Evolutionary conservation across 805 yeast species (phyloP).

Genomic region (Zygosaccharomyces rouxii): DNA sequence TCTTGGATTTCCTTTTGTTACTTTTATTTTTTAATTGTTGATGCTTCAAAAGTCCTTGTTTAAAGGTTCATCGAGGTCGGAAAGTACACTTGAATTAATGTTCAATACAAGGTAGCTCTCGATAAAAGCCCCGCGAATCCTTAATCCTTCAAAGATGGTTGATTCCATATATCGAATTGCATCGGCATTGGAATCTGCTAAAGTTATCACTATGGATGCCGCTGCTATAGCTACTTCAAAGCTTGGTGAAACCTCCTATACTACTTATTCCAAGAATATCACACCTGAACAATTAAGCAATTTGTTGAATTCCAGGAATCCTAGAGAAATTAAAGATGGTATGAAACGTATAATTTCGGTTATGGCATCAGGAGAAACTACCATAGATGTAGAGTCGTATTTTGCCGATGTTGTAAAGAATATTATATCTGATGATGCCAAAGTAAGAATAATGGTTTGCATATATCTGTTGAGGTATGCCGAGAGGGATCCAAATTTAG

Average conservation of each 20-base stretch:
- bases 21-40: constrained; percentile 1
- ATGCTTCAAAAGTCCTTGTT: not conserved
- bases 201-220: constrained; percentile 74
- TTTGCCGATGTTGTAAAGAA: constrained; percentile 91
- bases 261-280: constrained; percentile 38
- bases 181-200: constrained; percentile 73
- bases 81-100: not conserved
- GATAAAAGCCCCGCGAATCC: not conserved
- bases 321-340: constrained; percentile 58
- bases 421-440: constrained; percentile 61
- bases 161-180: constrained; percentile 60
- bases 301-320: constrained; percentile 62
- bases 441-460: constrained; percentile 71
- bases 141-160: constrained; percentile 36
- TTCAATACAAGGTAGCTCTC: not conserved
- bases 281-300: constrained; percentile 63
- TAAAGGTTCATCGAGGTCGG: not conserved
- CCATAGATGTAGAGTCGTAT: constrained; percentile 40
- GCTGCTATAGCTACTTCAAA: constrained; percentile 73
- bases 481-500: constrained; percentile 81
- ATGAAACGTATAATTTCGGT: constrained; percentile 51
- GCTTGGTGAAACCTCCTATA: constrained; percentile 55
- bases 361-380: constrained; percentile 39
- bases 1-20: constrained; percentile 1
- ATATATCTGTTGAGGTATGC: constrained; percentile 72